Conservation (phyloP, 495 filamentous ascomycete species). For the Penicillium mononematosum region DNA sequence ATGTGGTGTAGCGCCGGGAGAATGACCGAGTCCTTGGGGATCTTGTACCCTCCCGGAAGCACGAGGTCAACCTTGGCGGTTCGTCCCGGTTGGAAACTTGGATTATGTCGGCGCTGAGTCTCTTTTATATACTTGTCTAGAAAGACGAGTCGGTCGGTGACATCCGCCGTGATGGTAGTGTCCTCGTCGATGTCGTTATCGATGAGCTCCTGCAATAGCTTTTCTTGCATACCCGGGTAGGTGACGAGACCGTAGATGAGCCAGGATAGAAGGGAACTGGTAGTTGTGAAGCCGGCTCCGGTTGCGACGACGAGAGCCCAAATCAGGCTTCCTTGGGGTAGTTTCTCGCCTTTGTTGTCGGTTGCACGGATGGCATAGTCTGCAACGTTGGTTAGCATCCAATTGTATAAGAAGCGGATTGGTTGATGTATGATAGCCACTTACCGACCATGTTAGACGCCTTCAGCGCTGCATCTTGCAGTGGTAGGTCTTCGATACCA, state of each 20-base stretch:
- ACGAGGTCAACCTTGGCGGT: slow-evolving; percentile 49
- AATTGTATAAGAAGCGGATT: neutral
- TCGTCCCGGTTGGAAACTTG: slow-evolving; percentile 53
- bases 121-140: slow-evolving; percentile 58
- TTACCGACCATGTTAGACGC: slow-evolving; percentile 41
- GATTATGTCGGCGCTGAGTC: slow-evolving; percentile 53
- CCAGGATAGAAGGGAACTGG: slow-evolving; percentile 43
- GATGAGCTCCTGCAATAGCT: slow-evolving; percentile 52
- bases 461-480: slow-evolving; percentile 50
- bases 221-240: slow-evolving; percentile 51
- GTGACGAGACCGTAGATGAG: slow-evolving; percentile 47
- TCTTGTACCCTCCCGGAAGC: slow-evolving; percentile 52
- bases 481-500: slow-evolving; percentile 39
- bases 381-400: slow-evolving; percentile 2
- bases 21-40: slow-evolving; percentile 45
- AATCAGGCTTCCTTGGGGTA: slow-evolving; percentile 39
- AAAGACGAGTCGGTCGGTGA: slow-evolving; percentile 36
- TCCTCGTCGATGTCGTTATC: slow-evolving; percentile 43
- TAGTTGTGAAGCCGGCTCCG: slow-evolving; percentile 30
- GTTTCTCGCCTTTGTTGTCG: slow-evolving; percentile 50
- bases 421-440: slow-evolving; percentile 1
- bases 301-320: slow-evolving; percentile 28
- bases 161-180: slow-evolving; percentile 29
- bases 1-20: slow-evolving; percentile 49
- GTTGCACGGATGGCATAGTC: slow-evolving; percentile 48